Evolutionary conservation across 169 alveolate species (phyloP), one percentile per base, ranked within the genome.

Genomic region (Fabrea salina): DNA sequence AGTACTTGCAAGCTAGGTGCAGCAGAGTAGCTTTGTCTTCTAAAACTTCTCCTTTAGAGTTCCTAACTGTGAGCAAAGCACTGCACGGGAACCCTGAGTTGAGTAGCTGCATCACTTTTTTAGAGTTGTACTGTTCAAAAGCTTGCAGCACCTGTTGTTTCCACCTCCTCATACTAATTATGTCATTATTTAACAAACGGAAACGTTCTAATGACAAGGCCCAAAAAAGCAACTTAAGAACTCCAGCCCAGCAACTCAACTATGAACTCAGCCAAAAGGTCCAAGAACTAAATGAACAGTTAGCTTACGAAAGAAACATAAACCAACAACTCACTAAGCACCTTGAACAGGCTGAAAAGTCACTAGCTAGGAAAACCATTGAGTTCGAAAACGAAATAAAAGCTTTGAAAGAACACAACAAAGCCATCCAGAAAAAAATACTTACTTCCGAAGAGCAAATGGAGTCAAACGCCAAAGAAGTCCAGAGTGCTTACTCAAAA

Each of bases 121-220:
- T 13, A 33, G 32, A 16, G 16, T 61, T 2, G 50, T n/a, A 25
- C 8, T 16, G 11, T 61, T 61, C 37, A 35, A 61, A 61, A 8
- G 74, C 44, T 33, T 27, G 11, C 13, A 61, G 54, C 74, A 61
- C 1, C 44, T 61, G 54, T 35, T 61, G 51, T 16, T 25, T 27
- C 74, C 74, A 61, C 49, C 39, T 61, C 25, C 39, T 61, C 74
- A 61, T 61, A 1, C 40, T 19, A 56, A 19, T n/a, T n/a, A n/a
- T n/a, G n/a, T n/a, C n/a, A n/a, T n/a, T n/a, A n/a, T n/a, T n/a
- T n/a, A n/a, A n/a, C n/a, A n/a, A n/a, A n/a, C n/a, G n/a, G n/a
- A n/a, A n/a, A n/a, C n/a, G n/a, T n/a, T n/a, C n/a, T n/a, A n/a
- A n/a, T n/a, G n/a, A n/a, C n/a, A n/a, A n/a, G n/a, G n/a, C n/a